These are phyloP conservation scores for Pyricularia sp. DNA, from an alignment of 2,329 filamentous ascomycete genomes.

Conservation along the genomic window DNA sequence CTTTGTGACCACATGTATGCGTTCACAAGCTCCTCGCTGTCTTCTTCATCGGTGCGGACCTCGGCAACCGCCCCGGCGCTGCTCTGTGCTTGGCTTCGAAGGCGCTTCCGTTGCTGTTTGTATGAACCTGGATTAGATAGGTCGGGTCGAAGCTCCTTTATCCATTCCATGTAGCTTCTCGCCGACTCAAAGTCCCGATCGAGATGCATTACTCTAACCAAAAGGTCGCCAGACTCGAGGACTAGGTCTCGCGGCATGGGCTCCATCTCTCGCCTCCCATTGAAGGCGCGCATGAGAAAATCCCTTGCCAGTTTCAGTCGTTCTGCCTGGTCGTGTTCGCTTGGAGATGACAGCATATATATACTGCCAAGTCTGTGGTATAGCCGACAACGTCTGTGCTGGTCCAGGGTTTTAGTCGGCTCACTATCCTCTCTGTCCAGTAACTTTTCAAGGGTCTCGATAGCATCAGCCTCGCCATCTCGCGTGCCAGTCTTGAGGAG, in stretches of 20 bases:
- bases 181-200: slow-evolving; percentile 20
- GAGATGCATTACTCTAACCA: slow-evolving; percentile 45
- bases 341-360: background rate
- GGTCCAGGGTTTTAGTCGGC: background rate
- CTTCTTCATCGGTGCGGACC: background rate
- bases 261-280: slow-evolving; percentile 1
- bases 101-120: background rate
- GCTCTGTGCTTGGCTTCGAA: background rate
- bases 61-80: background rate
- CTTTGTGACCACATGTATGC: slow-evolving; percentile 2
- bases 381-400: slow-evolving; percentile 1
- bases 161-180: slow-evolving; percentile 3
- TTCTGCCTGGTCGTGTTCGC: background rate
- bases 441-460: background rate
- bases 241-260: slow-evolving; percentile 3
- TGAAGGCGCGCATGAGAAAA: background rate
- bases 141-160: background rate
- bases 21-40: slow-evolving; percentile 1
- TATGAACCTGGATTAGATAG: background rate
- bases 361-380: slow-evolving; percentile 3
- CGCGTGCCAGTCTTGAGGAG: background rate
- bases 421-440: slow-evolving; percentile 1
- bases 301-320: background rate
- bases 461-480: background rate
- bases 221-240: slow-evolving; percentile 16